Evolutionary conservation across 345 rosid species (phyloP).

Genomic region (Zanthoxylum bungeanum): DNA sequence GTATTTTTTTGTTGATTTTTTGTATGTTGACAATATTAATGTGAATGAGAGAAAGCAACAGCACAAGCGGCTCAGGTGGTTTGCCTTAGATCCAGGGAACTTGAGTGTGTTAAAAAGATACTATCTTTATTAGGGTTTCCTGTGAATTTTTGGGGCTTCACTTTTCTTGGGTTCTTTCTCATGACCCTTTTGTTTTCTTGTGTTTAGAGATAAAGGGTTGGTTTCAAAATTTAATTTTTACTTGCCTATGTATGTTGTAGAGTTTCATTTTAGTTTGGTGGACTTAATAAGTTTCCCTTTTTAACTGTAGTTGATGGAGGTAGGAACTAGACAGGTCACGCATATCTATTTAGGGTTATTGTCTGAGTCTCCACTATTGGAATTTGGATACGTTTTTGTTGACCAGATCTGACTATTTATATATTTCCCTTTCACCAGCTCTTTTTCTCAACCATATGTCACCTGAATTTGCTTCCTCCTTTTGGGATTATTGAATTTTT

Average conservation of each 20-base stretch:
- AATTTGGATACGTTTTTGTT: slow-evolving; percentile 35
- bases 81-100: slow-evolving; percentile 74
- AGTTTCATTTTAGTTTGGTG: slow-evolving; percentile 12
- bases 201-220: slow-evolving; percentile 30
- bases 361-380: slow-evolving; percentile 38
- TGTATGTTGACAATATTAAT: slow-evolving; percentile 24
- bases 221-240: slow-evolving; percentile 16
- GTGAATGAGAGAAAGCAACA: slow-evolving; percentile 19
- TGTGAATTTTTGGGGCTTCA: slow-evolving; percentile 45
- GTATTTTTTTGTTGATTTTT: slow-evolving; percentile 7
- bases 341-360: slow-evolving; percentile 14
- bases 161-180: slow-evolving; percentile 48
- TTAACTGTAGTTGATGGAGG: slow-evolving; percentile 39
- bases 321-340: slow-evolving; percentile 18
- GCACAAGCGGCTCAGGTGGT: slow-evolving; percentile 42
- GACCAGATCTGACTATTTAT: slow-evolving; percentile 39
- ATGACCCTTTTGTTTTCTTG: slow-evolving; percentile 37
- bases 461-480: slow-evolving; percentile 29
- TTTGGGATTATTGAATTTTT: slow-evolving; percentile 16
- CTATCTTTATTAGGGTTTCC: slow-evolving; percentile 40
- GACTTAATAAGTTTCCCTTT: slow-evolving; percentile 22
- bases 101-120: slow-evolving; percentile 29
- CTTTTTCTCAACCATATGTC: slow-evolving; percentile 25
- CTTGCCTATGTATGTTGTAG: not conserved
- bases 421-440: slow-evolving; percentile 34